Percentiles rank a stretch among this genome's conserved stretches.
Evolutionary conservation across 2,329 filamentous ascomycete genomes (phyloP).

Genomic region (Sclerotinia trifoliorum): DNA sequence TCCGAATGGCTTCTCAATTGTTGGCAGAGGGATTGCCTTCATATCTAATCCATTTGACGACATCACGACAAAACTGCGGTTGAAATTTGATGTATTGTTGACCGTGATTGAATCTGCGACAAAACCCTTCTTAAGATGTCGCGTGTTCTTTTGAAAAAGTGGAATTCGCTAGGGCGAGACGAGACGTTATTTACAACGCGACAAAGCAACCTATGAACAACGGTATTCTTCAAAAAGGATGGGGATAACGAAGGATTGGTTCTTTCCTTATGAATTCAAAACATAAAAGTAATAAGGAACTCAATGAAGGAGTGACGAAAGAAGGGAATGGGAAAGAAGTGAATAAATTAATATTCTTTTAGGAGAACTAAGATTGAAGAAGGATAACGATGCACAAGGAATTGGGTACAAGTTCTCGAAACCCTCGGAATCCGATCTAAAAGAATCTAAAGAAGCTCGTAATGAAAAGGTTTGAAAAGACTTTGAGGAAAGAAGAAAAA

Average conservation of each 20-base stretch:
- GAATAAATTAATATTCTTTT: slow-evolving; percentile 15
- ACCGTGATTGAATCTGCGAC: slow-evolving; percentile 4
- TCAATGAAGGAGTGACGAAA: slow-evolving; percentile 18
- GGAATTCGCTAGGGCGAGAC: slow-evolving; percentile 19
- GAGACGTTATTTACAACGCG: slow-evolving; percentile 22
- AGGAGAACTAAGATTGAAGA: not conserved
- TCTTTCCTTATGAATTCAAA: slow-evolving; percentile 8
- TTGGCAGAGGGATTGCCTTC: slow-evolving; percentile 60
- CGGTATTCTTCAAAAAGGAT: not conserved
- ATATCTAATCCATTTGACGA: slow-evolving; percentile 22
- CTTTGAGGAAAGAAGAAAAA: slow-evolving; percentile 7
- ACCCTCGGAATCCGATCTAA: not conserved
- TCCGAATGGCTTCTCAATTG: slow-evolving; percentile 89
- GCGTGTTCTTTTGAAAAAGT: slow-evolving; percentile 18
- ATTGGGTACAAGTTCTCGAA: not conserved
- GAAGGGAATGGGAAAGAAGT: slow-evolving; percentile 1
- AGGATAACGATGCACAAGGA: slow-evolving; percentile 14
- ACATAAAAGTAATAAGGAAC: slow-evolving; percentile 8
- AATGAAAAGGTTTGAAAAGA: no score
- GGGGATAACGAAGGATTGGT: not conserved
- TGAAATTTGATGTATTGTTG: not conserved
- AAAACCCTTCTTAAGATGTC: not conserved
- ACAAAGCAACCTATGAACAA: slow-evolving; percentile 17
- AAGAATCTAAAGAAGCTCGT: not conserved
- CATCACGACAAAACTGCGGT: slow-evolving; percentile 19